These are phyloP conservation scores for Malassezia caprae DNA, from an alignment of 1,284 basidiomycete species.

Conservation along the genomic window DNA sequence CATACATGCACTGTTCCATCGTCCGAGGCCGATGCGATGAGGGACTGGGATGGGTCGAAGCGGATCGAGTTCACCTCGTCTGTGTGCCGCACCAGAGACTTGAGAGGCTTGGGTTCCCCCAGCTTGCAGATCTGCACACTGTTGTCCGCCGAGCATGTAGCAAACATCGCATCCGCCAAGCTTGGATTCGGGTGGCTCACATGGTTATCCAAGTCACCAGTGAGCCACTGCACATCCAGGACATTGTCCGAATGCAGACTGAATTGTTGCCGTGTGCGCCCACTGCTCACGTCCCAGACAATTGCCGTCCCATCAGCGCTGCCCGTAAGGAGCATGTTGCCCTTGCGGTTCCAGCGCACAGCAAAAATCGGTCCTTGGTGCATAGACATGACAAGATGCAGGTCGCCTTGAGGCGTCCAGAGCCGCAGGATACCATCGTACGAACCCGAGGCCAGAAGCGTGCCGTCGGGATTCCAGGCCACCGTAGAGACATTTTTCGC, in stretches of 20 bases:
- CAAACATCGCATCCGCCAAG: constrained; percentile 37
- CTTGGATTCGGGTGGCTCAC: constrained; percentile 16
- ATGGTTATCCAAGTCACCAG: background rate
- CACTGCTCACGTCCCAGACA: constrained; percentile 46
- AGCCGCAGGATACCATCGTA: constrained; percentile 47
- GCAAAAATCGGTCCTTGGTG: constrained; percentile 47
- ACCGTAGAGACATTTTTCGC: constrained; percentile 45
- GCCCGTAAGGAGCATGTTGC: constrained; percentile 42
- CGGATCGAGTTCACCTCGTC: constrained; percentile 48
- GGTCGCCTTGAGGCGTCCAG: constrained; percentile 47
- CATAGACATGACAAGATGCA: constrained; percentile 48
- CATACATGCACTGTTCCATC: constrained; percentile 42
- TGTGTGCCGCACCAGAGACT: constrained; percentile 37
- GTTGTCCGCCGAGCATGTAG: constrained; percentile 46
- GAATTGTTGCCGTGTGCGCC: constrained; percentile 44
- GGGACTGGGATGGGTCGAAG: constrained; percentile 43
- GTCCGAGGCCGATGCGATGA: constrained; percentile 43
- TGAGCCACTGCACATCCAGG: constrained; percentile 46
- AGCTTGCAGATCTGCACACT: constrained; percentile 40
- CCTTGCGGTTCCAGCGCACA: constrained; percentile 46
- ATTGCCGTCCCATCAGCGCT: constrained; percentile 45
- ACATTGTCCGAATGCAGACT: constrained; percentile 41
- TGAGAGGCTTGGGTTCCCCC: constrained; percentile 41
- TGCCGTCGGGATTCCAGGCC: constrained; percentile 48
- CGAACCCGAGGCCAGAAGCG: constrained; percentile 43